Evolutionary conservation across 2,329 filamentous ascomycete genomes (phyloP).

Genomic region (Elsinoe arachidis): DNA sequence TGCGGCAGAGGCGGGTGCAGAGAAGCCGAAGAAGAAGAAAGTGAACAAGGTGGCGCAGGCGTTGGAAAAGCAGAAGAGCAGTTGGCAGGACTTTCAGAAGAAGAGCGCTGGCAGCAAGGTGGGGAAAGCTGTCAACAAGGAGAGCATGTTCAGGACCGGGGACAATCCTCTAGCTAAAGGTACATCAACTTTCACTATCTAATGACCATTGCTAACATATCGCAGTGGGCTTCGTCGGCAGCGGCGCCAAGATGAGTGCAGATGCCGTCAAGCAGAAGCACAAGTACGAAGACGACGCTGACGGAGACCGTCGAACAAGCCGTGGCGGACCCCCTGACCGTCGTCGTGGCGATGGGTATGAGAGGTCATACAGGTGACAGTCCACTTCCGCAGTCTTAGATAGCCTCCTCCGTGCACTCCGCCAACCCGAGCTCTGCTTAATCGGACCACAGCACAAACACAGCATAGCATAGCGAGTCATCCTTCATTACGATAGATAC

Average conservation of each 20-base stretch:
- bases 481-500: not conserved
- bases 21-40: conserved; percentile 50
- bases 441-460: too few relatives aligned
- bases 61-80: conserved; percentile 80
- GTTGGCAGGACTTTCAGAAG: conserved; percentile 86
- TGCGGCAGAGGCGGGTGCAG: conserved; percentile 44
- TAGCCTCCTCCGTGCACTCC: too few relatives aligned
- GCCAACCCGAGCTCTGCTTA: too few relatives aligned
- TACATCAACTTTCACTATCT: conserved; percentile 33
- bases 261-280: conserved; percentile 75
- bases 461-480: not conserved
- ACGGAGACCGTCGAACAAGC: not conserved
- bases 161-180: conserved; percentile 80
- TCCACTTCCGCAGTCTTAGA: too few relatives aligned
- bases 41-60: conserved; percentile 85
- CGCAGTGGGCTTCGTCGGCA: conserved; percentile 89
- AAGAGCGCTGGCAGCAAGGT: conserved; percentile 49
- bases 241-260: conserved; percentile 91
- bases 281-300: conserved; percentile 48
- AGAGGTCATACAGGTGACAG: not conserved
- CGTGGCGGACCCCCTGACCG: not conserved
- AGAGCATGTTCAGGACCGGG: conserved; percentile 94
- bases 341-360: not conserved
- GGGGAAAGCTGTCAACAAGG: conserved; percentile 68
- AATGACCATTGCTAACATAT: conserved; percentile 6